Evolutionary conservation across 1,284 basidiomycete genomes (phyloP).

Genomic region (Ustilago sp.): DNA sequence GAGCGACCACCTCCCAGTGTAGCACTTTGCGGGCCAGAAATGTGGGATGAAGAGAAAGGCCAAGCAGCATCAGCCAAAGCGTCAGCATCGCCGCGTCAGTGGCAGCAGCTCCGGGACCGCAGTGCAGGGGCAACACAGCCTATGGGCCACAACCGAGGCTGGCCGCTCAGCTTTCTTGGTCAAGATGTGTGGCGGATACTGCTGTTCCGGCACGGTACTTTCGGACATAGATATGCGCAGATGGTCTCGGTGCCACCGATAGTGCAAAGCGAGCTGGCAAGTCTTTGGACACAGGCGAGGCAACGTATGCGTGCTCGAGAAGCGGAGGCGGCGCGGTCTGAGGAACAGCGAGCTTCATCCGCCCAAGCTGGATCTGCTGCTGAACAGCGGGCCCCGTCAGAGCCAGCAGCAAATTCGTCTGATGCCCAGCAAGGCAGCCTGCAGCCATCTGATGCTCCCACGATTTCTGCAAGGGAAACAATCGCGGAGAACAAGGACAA

Average conservation of each 20-base stretch:
- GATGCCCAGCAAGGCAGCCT: background rate
- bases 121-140: background rate
- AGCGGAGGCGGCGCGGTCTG: background rate
- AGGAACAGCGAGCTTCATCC: background rate
- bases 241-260: conserved; percentile 34
- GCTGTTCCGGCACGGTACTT: conserved; percentile 44
- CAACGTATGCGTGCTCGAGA: conserved; percentile 15
- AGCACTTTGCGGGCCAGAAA: conserved; percentile 39
- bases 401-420: background rate
- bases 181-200: conserved; percentile 42
- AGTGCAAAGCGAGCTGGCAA: conserved; percentile 34
- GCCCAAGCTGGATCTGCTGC: background rate
- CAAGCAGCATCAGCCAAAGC: background rate
- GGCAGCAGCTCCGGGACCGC: conserved; percentile 15
- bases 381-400: background rate
- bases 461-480: background rate
- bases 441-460: background rate
- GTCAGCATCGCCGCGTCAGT: conserved; percentile 8
- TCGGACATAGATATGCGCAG: conserved; percentile 37
- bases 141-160: conserved; percentile 32
- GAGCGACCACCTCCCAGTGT: conserved; percentile 37
- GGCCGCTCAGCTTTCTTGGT: conserved; percentile 46
- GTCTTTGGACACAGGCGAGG: conserved; percentile 35
- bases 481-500: conserved; percentile 10
- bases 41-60: conserved; percentile 30